Conservation (phyloP, 257 asterid species). For the Cynanchum wilfordii region DNA sequence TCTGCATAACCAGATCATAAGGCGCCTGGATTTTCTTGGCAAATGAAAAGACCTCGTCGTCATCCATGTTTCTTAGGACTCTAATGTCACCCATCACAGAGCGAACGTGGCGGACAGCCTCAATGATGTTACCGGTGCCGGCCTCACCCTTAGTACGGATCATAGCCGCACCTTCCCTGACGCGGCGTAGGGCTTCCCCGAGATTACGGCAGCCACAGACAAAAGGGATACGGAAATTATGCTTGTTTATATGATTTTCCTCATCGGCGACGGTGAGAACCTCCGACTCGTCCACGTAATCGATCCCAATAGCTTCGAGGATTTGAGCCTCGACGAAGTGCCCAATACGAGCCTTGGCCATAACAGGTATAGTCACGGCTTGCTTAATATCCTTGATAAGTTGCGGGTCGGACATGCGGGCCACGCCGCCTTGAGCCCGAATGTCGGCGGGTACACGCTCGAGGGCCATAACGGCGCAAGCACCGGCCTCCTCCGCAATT, state of each 20-base stretch:
- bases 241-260: slow-evolving; percentile 77
- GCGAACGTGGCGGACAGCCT: slow-evolving; percentile 93
- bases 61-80: slow-evolving; percentile 75
- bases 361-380: slow-evolving; percentile 85
- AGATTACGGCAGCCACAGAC: slow-evolving; percentile 96
- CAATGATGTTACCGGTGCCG: slow-evolving; percentile 78
- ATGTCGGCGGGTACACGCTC: slow-evolving; percentile 96
- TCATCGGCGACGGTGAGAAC: slow-evolving; percentile 83
- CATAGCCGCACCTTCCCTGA: slow-evolving; percentile 94
- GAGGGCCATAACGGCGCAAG: slow-evolving; percentile 93
- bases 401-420: slow-evolving; percentile 90
- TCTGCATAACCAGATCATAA: slow-evolving; percentile 84
- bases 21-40: slow-evolving; percentile 82
- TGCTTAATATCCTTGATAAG: slow-evolving; percentile 77
- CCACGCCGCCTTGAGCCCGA: slow-evolving; percentile 90
- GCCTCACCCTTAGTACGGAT: slow-evolving; percentile 93
- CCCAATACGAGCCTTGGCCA: slow-evolving; percentile 89
- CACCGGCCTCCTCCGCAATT: slow-evolving; percentile 93
- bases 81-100: slow-evolving; percentile 84
- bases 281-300: slow-evolving; percentile 86
- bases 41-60: slow-evolving; percentile 78
- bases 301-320: slow-evolving; percentile 75
- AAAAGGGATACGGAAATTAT: slow-evolving; percentile 85
- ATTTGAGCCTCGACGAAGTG: slow-evolving; percentile 94
- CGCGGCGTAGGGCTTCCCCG: slow-evolving; percentile 86